Base-by-base conservation (phyloP, 2,329 filamentous ascomycete species). In the Aspergillus sp. region DNA sequence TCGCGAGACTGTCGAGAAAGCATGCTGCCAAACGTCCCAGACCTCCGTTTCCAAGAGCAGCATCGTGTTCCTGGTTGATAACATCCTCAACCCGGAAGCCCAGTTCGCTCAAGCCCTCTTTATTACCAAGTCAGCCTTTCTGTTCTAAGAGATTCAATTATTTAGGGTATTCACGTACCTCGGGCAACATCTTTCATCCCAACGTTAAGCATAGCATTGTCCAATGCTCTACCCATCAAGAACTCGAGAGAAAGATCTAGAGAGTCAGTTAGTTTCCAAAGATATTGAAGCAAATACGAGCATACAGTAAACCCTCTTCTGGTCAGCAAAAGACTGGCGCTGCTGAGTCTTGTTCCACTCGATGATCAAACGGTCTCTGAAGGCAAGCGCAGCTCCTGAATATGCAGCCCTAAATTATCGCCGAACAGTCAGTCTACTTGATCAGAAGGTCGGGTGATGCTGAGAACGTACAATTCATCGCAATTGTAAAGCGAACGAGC, bases 331-430 rank as follows among this genome's bases (percentile, higher is more conserved):
- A 0, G 91, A 96, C 71, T 98, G 93, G 48, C 85, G 85, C 74
- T 98, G 93, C 73, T 98, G 93, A 37, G 93, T 98, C 71, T 85
- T 90, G 74, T 97, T 98, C 93, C 93, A 98, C 56, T 95, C 89
- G 51, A 93, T 84, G 60, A 98, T 85, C 63, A 98, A 76, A 41
- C 90, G 85, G 67, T 98, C 91, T 60, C 93, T 82, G 71, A 98
- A 91, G 27, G 93, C 91, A 59, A 98, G 74, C 53, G 89, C 88
- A 35, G 90, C 89, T 52, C 91, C 93, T 6, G 87, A 82, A 69
- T 98, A 98, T 29, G 90, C 90, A 42, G 93, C 93, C 43, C 81
- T 78, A 47, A 3, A 33, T 7, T 39, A 28, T 29, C 33, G 40
- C 58, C 32, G 50, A 43, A 47, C 13, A 26, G 13, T 30, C 13